Evolutionary conservation across 768 basidiomycete genomes (phyloP).

Genomic region (Sarcodon aspratus): DNA sequence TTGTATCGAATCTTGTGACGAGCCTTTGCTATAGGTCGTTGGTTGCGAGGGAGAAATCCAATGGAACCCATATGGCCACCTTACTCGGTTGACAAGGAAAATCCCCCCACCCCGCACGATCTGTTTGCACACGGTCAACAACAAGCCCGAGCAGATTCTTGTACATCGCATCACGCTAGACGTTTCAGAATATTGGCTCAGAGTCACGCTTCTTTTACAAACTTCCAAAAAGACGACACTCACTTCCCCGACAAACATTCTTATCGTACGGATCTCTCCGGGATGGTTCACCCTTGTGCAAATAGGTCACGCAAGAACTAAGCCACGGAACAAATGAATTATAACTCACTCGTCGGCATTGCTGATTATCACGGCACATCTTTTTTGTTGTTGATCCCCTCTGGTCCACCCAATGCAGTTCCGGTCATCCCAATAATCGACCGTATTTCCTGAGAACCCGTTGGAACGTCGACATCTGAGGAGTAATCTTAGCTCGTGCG

Average conservation of each 20-base stretch:
- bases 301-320: no score
- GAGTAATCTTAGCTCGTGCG: slow-evolving; percentile 39
- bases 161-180: no score
- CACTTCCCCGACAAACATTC: slow-evolving; percentile 60
- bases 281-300: no score
- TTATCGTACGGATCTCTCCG: slow-evolving; percentile 29
- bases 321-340: neutral
- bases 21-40: no score
- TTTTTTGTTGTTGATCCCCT: slow-evolving; percentile 42
- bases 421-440: slow-evolving; percentile 45
- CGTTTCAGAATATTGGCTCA: no score
- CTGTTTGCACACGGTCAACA: slow-evolving; percentile 31
- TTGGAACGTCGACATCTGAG: slow-evolving; percentile 44
- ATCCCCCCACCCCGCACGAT: slow-evolving; percentile 48
- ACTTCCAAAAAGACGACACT: slow-evolving; percentile 22
- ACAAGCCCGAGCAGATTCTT: no score
- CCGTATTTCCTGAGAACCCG: slow-evolving; percentile 54
- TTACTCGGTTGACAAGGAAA: slow-evolving; percentile 48
- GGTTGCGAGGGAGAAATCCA: no score
- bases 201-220: no score
- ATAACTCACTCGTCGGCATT: slow-evolving; percentile 23
- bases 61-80: slow-evolving; percentile 49
- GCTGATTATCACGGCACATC: slow-evolving; percentile 65
- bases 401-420: slow-evolving; percentile 76
- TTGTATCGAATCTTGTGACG: no score